Evolutionary conservation across 371 early-diverging fungal genomes (phyloP), one percentile per base, ranked within the genome.

Genomic region (Actinomortierella wolfii): DNA sequence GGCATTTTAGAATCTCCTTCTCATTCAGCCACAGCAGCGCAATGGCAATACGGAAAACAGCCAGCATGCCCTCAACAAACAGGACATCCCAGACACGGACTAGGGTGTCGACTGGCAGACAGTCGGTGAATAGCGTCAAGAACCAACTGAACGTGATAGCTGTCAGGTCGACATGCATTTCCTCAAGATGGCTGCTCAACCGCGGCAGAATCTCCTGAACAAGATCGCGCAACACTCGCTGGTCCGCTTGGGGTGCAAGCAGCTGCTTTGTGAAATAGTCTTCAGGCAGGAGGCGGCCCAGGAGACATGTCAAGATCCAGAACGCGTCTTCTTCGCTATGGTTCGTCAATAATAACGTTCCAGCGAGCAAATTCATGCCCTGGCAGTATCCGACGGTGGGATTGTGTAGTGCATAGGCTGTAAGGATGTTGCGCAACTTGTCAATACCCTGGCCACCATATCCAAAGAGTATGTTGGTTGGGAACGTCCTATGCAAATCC

Each of bases 101-200:
- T 6, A 76, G 40, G 0, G 68, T 67, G 51, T 77, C 74, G 2
- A 74, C 64, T 0, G 79, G 66, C 17, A 75, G 17, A 51, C 75
- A 66, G 17, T 76, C 74, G 13, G 79, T 69, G 55, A 73, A 78
- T 24, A 78, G 55, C 3, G 75, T 69, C 50, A 78, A 51, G 59
- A 78, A 78, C 79, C 79, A 78, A 56, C 76, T 76, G 40, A 83
- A 79, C 0, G 79, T 76, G 18, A 78, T 54, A 0, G 76, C 79
- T 0, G 67, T 74, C 9, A 78, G 34, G 48, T 78, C 76, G 6
- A 78, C 76, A 28, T 65, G 69, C 57, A 68, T 58, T 18, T 52
- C 56, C 18, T 74, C 60, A 13, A 78, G 64, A 40, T 78, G 79
- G 2, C 24, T 18, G 17, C 44, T 48, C 26, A 78, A 56, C 17